phyloP scores from a whole-genome alignment of 352 stramenopile genomes.

The Globisporangium ultimum region DNA sequence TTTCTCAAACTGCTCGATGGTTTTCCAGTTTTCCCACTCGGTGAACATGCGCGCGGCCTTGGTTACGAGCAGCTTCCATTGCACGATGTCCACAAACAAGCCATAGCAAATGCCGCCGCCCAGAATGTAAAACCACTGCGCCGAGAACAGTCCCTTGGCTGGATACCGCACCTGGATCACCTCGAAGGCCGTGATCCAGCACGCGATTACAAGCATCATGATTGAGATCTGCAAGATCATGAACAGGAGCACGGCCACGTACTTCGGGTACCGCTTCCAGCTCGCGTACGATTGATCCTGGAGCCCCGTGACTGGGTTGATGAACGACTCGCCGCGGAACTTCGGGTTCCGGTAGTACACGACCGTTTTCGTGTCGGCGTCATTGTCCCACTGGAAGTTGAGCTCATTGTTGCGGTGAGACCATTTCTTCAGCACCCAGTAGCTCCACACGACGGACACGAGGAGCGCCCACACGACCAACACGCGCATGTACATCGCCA shows the following conservation, averaged over 20 bases:
- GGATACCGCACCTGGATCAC: slow-evolving; percentile 74
- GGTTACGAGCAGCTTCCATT: slow-evolving; percentile 81
- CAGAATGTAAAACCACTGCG: slow-evolving; percentile 81
- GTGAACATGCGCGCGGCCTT: slow-evolving; percentile 66
- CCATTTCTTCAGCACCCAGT: slow-evolving; percentile 79
- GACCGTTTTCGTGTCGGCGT: slow-evolving; percentile 59
- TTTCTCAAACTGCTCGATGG: slow-evolving; percentile 78
- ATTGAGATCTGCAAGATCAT: slow-evolving; percentile 82
- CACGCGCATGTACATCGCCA: slow-evolving; percentile 79
- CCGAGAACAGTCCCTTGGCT: slow-evolving; percentile 55
- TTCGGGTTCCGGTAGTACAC: slow-evolving; percentile 79
- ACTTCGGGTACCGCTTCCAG: slow-evolving; percentile 77
- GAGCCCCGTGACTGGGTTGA: slow-evolving; percentile 65
- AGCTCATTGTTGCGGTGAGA: slow-evolving; percentile 71
- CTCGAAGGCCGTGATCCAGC: slow-evolving; percentile 82
- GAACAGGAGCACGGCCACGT: slow-evolving; percentile 56
- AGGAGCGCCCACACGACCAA: slow-evolving; percentile 68
- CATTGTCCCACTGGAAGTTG: slow-evolving; percentile 70
- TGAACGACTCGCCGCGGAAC: slow-evolving; percentile 49
- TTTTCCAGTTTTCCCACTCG: slow-evolving; percentile 86
- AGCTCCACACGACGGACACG: slow-evolving; percentile 81
- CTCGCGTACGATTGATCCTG: slow-evolving; percentile 62
- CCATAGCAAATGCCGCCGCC: slow-evolving; percentile 73
- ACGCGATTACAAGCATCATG: slow-evolving; percentile 83
- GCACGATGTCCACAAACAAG: slow-evolving; percentile 79